Base-by-base conservation (phyloP, 129 eudicot species). In the Centaurea solstitialis region DNA sequence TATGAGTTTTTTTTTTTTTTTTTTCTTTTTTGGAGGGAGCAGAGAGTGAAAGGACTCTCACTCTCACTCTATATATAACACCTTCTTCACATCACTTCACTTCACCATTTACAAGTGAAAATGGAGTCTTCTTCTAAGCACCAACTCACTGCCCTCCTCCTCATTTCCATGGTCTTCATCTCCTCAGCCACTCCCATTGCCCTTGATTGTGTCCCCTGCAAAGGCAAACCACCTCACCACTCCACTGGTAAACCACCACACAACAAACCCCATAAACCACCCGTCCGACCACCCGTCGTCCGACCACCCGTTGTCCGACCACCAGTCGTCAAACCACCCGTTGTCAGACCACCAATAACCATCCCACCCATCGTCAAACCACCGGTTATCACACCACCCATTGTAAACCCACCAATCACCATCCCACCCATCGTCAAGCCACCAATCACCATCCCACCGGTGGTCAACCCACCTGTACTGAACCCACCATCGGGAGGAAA, bases 101-200 rank as follows among this genome's bases (percentile, higher is more conserved):
- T 26, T 26, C 30, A 26, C 30, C 30, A 26, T 26, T 0, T 26
- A 26, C 30, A 20, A n/a, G 67, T 26, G 22, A 35, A 7, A 20
- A 87, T 87, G 90, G 88, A 86, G 75, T 79, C 91, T 78, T 76
- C 86, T 39, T 76, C 86, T 39, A 88, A 88, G 68, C 83, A 57
- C 22, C 65, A 91, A 64, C 83, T 89, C 82, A 85, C 90, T 62
- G 87, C 94, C 45, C 85, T 93, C 37, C 89, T 93, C 70, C 87
- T 93, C 89, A 75, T 93, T 67, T 93, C 89, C 68, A 87, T 91
- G 87, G 78, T 93, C 78, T 82, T 91, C 83, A 64, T 89, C 37
- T 83, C 97, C 75, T 59, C 91, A 17, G 89, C 89, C 75, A 79
- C 85, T 65, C 90, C 92, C 43, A 77, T 86, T 82, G 86, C 82